These are phyloP conservation scores for Neofusicoccum kwambonambiense DNA, from an alignment of 2,329 filamentous ascomycete species.

Conservation along the genomic window DNA sequence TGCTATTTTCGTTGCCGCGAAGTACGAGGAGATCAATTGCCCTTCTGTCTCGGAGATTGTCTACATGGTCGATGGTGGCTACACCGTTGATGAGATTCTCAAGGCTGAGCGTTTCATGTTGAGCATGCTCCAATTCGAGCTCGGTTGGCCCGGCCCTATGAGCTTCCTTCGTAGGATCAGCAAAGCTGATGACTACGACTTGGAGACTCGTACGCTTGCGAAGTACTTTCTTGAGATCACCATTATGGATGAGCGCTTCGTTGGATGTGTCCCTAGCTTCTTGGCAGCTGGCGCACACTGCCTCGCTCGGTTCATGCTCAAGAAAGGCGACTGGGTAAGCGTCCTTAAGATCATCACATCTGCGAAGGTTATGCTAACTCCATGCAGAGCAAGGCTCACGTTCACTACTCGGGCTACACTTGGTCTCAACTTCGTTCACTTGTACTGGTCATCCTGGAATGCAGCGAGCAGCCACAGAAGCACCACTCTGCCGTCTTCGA, in stretches of 20 bases:
- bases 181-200: slow-evolving; percentile 96
- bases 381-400: slow-evolving; percentile 71
- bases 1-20: slow-evolving; percentile 91
- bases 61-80: slow-evolving; percentile 96
- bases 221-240: slow-evolving; percentile 98
- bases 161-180: slow-evolving; percentile 95
- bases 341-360: slow-evolving; percentile 7
- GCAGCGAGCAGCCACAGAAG: slow-evolving; percentile 74
- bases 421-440: slow-evolving; percentile 78
- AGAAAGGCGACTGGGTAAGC: slow-evolving; percentile 91
- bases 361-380: slow-evolving; percentile 34
- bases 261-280: slow-evolving; percentile 86
- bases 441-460: slow-evolving; percentile 77
- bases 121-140: slow-evolving; percentile 90
- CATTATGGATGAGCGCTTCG: slow-evolving; percentile 97
- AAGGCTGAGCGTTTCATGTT: slow-evolving; percentile 99
- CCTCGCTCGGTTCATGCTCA: slow-evolving; percentile 80
- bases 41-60: slow-evolving; percentile 93
- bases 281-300: slow-evolving; percentile 90
- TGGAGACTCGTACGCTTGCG: slow-evolving; percentile 90
- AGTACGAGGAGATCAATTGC: slow-evolving; percentile 99
- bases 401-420: slow-evolving; percentile 93
- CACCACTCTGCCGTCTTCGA: slow-evolving; percentile 88
- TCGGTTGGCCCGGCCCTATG: slow-evolving; percentile 99
- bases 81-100: slow-evolving; percentile 85